A percentile compares a stretch with the other conserved stretches of the same genome.
phyloP scores from a whole-genome alignment of 2,329 filamentous ascomycete genomes.

The Zopfia rhizophila region DNA sequence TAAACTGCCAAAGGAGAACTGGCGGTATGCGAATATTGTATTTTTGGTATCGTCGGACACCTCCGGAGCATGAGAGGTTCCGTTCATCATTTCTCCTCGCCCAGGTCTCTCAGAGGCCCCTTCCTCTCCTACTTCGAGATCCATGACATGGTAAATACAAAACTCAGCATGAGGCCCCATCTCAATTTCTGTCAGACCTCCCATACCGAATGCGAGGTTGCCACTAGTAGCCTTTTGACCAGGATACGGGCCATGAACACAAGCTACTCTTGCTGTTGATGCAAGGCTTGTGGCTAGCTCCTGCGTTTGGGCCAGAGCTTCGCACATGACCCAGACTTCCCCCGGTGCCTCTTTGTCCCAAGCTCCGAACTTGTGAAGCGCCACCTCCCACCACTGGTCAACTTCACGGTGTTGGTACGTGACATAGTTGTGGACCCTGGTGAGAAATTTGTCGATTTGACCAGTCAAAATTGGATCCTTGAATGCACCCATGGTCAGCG shows the following conservation, averaged over 20 bases:
- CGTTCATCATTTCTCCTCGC: too few species aligned
- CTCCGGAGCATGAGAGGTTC: too few species aligned
- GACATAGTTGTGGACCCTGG: slow-evolving; percentile 23
- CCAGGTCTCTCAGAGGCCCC: too few species aligned
- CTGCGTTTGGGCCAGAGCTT: slow-evolving; percentile 60
- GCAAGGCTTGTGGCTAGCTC: slow-evolving; percentile 57
- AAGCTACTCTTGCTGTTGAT: slow-evolving; percentile 52
- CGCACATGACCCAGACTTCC: slow-evolving; percentile 61
- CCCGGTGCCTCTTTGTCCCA: slow-evolving; percentile 28
- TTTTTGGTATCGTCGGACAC: too few species aligned
- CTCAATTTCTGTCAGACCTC: slow-evolving; percentile 49
- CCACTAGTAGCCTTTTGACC: slow-evolving; percentile 65
- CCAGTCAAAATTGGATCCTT: slow-evolving; percentile 51
- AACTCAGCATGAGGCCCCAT: slow-evolving; percentile 52
- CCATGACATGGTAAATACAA: slow-evolving; percentile 60
- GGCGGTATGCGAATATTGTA: too few species aligned
- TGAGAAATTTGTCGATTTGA: slow-evolving; percentile 25
- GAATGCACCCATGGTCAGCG: slow-evolving; percentile 60
- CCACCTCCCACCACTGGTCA: slow-evolving; percentile 49
- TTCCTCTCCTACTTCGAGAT: slow-evolving; percentile 43
- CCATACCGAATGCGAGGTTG: slow-evolving; percentile 61
- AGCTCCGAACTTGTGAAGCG: slow-evolving; percentile 54
- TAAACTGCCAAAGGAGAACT: too few species aligned
- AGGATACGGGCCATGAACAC: slow-evolving; percentile 58
- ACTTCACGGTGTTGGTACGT: slow-evolving; percentile 21